Percentiles rank a stretch among this genome's conserved stretches.
Conservation (phyloP, 305 asterid genomes). For the Andrographis paniculata region DNA sequence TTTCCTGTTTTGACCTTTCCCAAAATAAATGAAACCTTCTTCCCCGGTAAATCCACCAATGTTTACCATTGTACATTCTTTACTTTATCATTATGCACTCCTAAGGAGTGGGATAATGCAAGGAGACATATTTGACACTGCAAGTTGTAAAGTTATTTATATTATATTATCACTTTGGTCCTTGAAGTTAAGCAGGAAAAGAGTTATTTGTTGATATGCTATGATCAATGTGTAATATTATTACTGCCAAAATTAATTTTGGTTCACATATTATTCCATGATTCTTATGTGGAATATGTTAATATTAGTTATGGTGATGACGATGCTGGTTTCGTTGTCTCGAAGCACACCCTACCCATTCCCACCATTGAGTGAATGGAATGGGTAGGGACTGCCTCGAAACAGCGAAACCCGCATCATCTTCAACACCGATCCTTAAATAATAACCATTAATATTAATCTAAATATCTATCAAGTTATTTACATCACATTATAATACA, state of each 20-base stretch:
- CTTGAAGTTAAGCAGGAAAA: background rate
- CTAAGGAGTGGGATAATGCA: background rate
- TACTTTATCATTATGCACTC: background rate
- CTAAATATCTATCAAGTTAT: too few relatives aligned
- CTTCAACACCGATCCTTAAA: too few relatives aligned
- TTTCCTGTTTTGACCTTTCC: constrained; percentile 26
- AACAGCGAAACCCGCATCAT: too few relatives aligned
- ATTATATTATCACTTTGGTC: background rate
- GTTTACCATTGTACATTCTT: background rate
- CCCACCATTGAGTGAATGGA: too few relatives aligned
- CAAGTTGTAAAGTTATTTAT: background rate
- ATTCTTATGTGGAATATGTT: background rate
- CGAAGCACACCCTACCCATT: too few relatives aligned
- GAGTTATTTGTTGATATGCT: background rate
- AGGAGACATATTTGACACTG: too few relatives aligned
- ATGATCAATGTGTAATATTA: background rate
- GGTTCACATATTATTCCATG: background rate
- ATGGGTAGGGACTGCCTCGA: too few relatives aligned
- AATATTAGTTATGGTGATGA: too few relatives aligned
- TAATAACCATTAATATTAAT: too few relatives aligned
- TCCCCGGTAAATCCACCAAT: background rate
- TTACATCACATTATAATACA: too few relatives aligned
- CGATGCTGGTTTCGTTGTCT: too few relatives aligned
- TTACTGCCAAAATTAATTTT: background rate
- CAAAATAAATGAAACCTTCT: constrained; percentile 8